A percentile compares a stretch with the other conserved stretches of the same genome.
Conservation (phyloP, 768 basidiomycete species). For the Leccinum rimulosum region DNA sequence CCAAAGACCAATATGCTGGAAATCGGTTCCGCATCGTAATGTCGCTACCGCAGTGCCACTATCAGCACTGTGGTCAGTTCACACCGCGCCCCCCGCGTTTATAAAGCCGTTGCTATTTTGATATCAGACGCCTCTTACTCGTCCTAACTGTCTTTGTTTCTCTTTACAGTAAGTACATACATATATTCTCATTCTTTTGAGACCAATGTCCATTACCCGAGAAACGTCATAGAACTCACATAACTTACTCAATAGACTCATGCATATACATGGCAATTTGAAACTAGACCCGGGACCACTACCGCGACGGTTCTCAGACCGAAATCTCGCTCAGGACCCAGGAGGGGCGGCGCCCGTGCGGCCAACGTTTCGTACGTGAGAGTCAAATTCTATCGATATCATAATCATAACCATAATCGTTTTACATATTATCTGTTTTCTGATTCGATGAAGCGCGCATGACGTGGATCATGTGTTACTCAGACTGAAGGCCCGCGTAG, state of each 20-base stretch:
- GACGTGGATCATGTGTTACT: not conserved
- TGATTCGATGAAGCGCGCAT: not conserved
- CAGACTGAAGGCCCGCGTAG: not conserved
- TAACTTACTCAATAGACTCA: not conserved
- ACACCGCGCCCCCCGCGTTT: not conserved
- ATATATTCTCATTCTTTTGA: not conserved
- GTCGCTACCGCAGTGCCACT: not conserved
- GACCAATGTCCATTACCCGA: not conserved
- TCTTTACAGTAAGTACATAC: not conserved
- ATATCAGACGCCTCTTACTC: not conserved
- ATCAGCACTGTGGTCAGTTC: not conserved
- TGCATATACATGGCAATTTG: not conserved
- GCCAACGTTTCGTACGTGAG: not conserved
- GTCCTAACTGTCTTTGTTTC: not conserved
- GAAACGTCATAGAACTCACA: not conserved
- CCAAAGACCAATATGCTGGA: not conserved
- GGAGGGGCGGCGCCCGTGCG: not conserved
- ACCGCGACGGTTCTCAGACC: not conserved
- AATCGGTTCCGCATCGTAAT: not conserved
- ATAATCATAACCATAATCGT: not conserved
- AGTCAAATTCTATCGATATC: not conserved
- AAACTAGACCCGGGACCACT: not conserved
- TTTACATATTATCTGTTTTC: not conserved
- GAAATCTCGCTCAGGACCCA: not conserved
- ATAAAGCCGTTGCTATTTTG: not conserved